phyloP scores from a whole-genome alignment of 345 rosid genomes.

The Pistacia integerrima region DNA sequence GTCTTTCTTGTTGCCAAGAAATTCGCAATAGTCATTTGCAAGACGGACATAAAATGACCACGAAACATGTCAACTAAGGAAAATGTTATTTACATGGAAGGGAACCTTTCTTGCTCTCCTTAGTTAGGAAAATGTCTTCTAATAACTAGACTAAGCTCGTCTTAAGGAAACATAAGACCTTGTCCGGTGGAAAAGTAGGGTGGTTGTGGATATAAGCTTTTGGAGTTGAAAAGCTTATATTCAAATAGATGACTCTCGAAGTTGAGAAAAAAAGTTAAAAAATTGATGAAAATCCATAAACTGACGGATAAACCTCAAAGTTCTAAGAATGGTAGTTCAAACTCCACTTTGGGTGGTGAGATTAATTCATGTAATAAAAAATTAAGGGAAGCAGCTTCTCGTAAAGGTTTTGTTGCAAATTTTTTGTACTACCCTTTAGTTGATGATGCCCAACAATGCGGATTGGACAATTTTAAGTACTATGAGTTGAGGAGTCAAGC shows the following conservation, averaged over 20 bases:
- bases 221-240: slow-evolving; percentile 49
- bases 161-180: slow-evolving; percentile 22
- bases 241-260: slow-evolving; percentile 33
- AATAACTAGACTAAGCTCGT: neutral
- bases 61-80: slow-evolving; percentile 29
- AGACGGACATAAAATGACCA: slow-evolving; percentile 31
- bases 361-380: slow-evolving; percentile 27
- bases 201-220: slow-evolving; percentile 46
- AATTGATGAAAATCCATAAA: slow-evolving; percentile 20
- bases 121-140: neutral
- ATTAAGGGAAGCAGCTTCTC: slow-evolving; percentile 56
- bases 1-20: slow-evolving; percentile 61
- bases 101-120: neutral
- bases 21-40: slow-evolving; percentile 49
- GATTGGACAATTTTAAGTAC: slow-evolving; percentile 64
- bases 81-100: slow-evolving; percentile 46
- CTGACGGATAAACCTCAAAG: slow-evolving; percentile 13
- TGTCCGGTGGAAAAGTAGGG: slow-evolving; percentile 52
- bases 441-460: slow-evolving; percentile 32
- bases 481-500: slow-evolving; percentile 63
- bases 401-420: slow-evolving; percentile 53
- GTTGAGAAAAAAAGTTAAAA: slow-evolving; percentile 44
- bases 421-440: slow-evolving; percentile 64
- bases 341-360: slow-evolving; percentile 41
- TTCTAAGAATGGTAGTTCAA: slow-evolving; percentile 36